Percentiles rank a stretch among this genome's conserved stretches.
Evolutionary conservation across 1,284 basidiomycete species (phyloP).

Genomic region (Apiotrichum brassicae): DNA sequence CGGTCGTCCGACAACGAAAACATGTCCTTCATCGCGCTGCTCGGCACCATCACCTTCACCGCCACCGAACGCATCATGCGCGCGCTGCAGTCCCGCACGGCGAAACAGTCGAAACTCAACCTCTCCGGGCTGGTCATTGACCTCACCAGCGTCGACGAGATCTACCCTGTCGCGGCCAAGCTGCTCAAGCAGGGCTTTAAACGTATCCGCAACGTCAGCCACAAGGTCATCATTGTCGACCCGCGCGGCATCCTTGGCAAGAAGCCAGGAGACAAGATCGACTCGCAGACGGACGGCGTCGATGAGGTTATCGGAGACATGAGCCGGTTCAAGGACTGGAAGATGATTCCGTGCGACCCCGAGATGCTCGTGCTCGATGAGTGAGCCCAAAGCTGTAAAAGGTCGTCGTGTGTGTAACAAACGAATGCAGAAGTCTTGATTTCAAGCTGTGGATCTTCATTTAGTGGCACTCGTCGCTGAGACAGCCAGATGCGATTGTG

Average conservation of each 20-base stretch:
- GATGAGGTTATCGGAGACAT: neutral
- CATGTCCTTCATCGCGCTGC: neutral
- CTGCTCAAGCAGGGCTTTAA: neutral
- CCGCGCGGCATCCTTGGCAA: neutral
- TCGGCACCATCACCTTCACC: neutral
- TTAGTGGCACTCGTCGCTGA: too few relatives aligned
- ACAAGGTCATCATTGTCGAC: neutral
- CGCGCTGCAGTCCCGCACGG: neutral
- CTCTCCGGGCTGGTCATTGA: neutral
- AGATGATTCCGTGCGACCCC: neutral
- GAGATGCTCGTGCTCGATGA: neutral
- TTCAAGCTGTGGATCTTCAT: too few relatives aligned
- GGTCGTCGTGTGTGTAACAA: too few relatives aligned
- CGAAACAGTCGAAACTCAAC: neutral
- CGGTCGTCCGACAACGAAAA: neutral
- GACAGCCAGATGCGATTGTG: too few relatives aligned
- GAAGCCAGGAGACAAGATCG: neutral
- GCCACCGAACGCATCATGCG: neutral
- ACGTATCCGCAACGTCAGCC: neutral
- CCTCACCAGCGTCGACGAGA: constrained; percentile 4
- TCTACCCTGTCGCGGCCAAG: neutral
- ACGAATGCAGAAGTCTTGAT: too few relatives aligned
- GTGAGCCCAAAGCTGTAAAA: too few relatives aligned
- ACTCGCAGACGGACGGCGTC: neutral
- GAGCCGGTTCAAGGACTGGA: neutral